These are phyloP conservation scores for Tuber brumale DNA, from an alignment of 495 filamentous ascomycete genomes.

Conservation along the genomic window DNA sequence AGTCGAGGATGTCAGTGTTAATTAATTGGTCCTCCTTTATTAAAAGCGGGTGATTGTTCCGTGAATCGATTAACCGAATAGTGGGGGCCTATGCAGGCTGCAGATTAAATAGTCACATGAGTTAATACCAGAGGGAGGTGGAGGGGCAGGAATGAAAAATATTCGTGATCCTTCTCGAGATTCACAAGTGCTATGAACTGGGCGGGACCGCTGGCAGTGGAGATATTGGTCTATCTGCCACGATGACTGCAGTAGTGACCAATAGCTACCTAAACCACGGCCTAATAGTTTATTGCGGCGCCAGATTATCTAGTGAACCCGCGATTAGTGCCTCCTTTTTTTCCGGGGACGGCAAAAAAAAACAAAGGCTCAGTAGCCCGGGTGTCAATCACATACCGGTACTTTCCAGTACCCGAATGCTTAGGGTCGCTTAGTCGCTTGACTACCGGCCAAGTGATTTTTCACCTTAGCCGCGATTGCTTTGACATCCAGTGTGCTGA, in stretches of 20 bases:
- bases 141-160: not conserved
- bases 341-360: not conserved
- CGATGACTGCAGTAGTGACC: not conserved
- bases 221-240: not conserved
- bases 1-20: not conserved
- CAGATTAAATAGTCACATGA: not conserved
- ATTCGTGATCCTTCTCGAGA: not conserved
- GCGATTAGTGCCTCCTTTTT: not conserved
- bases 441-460: not conserved
- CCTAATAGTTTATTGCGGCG: not conserved
- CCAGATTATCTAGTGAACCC: not conserved
- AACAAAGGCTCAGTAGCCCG: not conserved
- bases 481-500: not conserved
- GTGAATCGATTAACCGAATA: not conserved
- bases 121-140: not conserved
- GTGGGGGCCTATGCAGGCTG: not conserved
- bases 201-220: not conserved
- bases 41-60: not conserved
- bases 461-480: not conserved
- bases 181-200: not conserved
- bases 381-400: not conserved
- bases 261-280: not conserved
- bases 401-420: not conserved
- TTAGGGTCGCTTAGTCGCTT: not conserved
- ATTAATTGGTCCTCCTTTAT: not conserved